Percentiles rank a stretch among this genome's conserved stretches.
Conservation (phyloP, 352 stramenopile species). For the Globisporangium splendens region DNA sequence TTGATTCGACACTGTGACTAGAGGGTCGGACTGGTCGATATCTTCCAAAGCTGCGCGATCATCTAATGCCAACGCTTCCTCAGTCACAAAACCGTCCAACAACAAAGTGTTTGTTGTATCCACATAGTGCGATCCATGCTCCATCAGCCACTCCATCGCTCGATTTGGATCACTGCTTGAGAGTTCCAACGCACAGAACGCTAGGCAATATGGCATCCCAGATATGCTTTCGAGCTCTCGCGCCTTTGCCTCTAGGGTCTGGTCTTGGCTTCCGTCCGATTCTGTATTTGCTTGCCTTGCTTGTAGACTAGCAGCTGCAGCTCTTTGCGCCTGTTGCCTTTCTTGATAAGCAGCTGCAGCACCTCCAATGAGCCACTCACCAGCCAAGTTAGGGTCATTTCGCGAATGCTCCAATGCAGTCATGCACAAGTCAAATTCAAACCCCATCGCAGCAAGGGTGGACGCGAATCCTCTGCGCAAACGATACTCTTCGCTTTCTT, state of each 20-base stretch:
- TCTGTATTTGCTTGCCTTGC: conserved; percentile 16
- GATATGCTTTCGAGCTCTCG: conserved; percentile 74
- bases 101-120: conserved; percentile 54
- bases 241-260: conserved; percentile 57
- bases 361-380: conserved; percentile 85
- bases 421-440: conserved; percentile 88
- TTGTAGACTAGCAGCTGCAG: conserved; percentile 44
- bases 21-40: conserved; percentile 64
- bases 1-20: conserved; percentile 34
- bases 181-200: conserved; percentile 66
- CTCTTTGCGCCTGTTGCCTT: conserved; percentile 51
- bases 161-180: conserved; percentile 78
- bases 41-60: conserved; percentile 74
- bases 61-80: conserved; percentile 41
- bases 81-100: conserved; percentile 42
- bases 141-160: conserved; percentile 88
- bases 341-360: conserved; percentile 73
- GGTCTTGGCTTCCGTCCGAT: conserved; percentile 9
- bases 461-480: conserved; percentile 75
- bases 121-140: conserved; percentile 61
- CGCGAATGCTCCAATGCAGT: conserved; percentile 70
- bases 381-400: conserved; percentile 80
- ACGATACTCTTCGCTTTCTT: conserved; percentile 73
- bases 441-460: conserved; percentile 82
- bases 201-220: conserved; percentile 64